Evolutionary conservation across 1,139 yeast species (phyloP), one percentile per base, ranked within the genome.

Genomic region (Spencermartinsiella ligniputridi): DNA sequence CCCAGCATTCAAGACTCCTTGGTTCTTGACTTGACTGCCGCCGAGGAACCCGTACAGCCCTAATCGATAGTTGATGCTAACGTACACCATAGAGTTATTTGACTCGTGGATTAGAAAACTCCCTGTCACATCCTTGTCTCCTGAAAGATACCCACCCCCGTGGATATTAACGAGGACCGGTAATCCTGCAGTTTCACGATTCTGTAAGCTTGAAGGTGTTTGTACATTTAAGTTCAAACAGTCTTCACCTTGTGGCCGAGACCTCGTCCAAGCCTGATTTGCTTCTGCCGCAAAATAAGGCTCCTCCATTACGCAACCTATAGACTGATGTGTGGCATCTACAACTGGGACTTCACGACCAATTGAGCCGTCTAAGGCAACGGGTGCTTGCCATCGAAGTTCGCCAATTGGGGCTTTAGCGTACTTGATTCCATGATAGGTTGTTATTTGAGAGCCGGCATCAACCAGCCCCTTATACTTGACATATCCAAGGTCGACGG

Each of bases 1-100:
- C 2, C 67, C 68, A 25, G 50, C 56, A 21, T 44, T 44, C 13
- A 51, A n/a, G 15, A 9, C 44, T 3, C 58, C 63, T 18, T 47
- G 50, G 5, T 44, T 33, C n/a, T 34, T 35, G 27, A 61, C 47
- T 17, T 52, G 57, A 13, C 44, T 27, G 3, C 63, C 56, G 12
- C 55, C 51, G 20, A 66, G 47, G 45, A 62, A 65, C 1, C 71
- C 71, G 39, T 55, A 62, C 3, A 58, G 60, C 2, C 63, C 63
- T 0, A 65, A 53, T 37, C 69, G 56, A 46, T 66, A 65, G 33
- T 57, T 54, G 29, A 53, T 37, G 12, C 55, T 38, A 15, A 57
- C 62, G 33, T 47, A 51, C 25, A 56, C 43, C 43, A 46, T 37
- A 3, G 43, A 35, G 11, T 30, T 37, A 29, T 45, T 39, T 4